Conservation (phyloP, 2,329 filamentous ascomycete genomes). For the Huntiella abstrusa region DNA sequence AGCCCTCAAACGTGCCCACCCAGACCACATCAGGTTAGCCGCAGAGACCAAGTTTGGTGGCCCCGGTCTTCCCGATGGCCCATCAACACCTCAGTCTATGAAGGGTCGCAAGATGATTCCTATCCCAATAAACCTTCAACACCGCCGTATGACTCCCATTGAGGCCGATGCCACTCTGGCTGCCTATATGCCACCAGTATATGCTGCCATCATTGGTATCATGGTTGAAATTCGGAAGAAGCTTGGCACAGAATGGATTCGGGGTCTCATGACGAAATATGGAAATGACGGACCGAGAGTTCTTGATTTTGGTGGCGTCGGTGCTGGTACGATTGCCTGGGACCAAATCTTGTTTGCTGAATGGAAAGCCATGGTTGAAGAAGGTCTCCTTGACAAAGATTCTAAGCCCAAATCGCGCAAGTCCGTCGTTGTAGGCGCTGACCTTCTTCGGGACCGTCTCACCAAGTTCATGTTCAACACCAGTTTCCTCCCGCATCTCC, state of each 20-base stretch:
- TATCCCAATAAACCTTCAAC: constrained; percentile 43
- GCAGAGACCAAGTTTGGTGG: constrained; percentile 66
- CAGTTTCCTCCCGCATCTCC: constrained; percentile 78
- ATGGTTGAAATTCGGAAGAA: constrained; percentile 58
- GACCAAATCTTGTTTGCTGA: constrained; percentile 63
- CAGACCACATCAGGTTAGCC: constrained; percentile 54
- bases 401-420: constrained; percentile 45
- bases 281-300: constrained; percentile 40
- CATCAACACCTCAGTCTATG: constrained; percentile 43
- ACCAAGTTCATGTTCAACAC: constrained; percentile 70
- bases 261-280: constrained; percentile 39
- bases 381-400: constrained; percentile 19
- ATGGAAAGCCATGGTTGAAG: constrained; percentile 49
- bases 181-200: constrained; percentile 50
- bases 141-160: constrained; percentile 52
- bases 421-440: constrained; percentile 62
- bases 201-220: constrained; percentile 46
- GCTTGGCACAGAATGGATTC: constrained; percentile 52
- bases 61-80: constrained; percentile 53
- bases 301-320: constrained; percentile 56
- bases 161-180: constrained; percentile 57
- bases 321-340: constrained; percentile 57
- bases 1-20: constrained; percentile 48
- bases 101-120: constrained; percentile 41
- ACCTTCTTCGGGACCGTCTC: constrained; percentile 54